These are phyloP conservation scores for Leishmania mexicana DNA, from an alignment of 208 protist genomes.

Conservation along the genomic window DNA sequence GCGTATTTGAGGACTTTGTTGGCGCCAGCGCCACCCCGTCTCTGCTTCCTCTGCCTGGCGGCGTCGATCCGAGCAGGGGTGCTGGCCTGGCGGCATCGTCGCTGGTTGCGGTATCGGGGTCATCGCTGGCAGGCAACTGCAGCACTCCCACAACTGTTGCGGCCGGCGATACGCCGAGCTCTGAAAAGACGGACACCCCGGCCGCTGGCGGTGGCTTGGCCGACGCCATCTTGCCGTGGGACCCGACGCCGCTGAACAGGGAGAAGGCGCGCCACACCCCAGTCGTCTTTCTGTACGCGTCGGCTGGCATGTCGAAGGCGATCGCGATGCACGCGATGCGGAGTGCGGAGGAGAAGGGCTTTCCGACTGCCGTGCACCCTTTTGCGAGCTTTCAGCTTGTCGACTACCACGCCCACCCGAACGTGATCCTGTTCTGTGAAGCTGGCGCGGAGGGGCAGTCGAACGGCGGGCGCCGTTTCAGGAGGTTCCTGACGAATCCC, in stretches of 20 bases:
- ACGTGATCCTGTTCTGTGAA: conserved; percentile 57
- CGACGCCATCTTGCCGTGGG: conserved; percentile 34
- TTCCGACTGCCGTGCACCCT: conserved; percentile 32
- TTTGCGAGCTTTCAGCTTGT: conserved; percentile 34
- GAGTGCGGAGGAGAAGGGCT: conserved; percentile 36
- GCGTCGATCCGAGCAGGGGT: not conserved
- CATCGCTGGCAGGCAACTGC: not conserved
- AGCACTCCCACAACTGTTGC: not conserved
- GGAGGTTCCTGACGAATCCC: conserved; percentile 36
- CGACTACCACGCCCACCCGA: conserved; percentile 31
- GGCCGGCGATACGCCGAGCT: not conserved
- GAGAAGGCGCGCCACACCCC: conserved; percentile 28
- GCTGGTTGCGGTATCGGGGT: not conserved
- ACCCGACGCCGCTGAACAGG: conserved; percentile 33
- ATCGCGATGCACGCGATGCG: conserved; percentile 38
- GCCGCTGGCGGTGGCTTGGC: not conserved
- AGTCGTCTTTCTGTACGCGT: conserved; percentile 48
- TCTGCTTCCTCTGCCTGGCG: not conserved
- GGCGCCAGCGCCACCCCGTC: not conserved
- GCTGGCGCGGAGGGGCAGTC: conserved; percentile 30
- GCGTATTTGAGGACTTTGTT: not conserved
- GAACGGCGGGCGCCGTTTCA: conserved; percentile 35
- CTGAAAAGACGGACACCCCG: not conserved
- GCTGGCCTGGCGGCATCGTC: not conserved
- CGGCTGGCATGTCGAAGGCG: conserved; percentile 55